Base-by-base conservation (phyloP, 2,329 filamentous ascomycete genomes). In the Fusarium nanum region DNA sequence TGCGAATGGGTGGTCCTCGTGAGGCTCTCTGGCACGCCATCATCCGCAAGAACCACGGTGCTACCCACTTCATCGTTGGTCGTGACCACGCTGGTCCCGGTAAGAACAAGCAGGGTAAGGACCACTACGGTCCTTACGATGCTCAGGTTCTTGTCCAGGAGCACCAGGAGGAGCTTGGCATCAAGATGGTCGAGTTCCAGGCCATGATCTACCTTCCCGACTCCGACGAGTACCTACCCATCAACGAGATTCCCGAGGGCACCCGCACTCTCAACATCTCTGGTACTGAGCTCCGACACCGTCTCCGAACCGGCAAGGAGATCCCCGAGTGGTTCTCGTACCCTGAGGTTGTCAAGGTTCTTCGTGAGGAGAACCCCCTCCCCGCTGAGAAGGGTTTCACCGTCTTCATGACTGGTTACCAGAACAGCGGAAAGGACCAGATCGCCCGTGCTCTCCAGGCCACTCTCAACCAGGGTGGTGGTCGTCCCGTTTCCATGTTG, bases 251-350 rank as follows among this genome's bases (percentile, higher is more conserved):
- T 68, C 85, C 91, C 76, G 85, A 90, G 78, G 94, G 93, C 72
- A 87, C 92, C 77, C 93, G 93, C 81, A 98, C 95, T 55, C 88
- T 93, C 73, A 93, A 95, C 85, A 95, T 95, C 81, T 94, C 91
- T 40, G 91, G 91, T 67, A 94, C 92, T 67, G 96, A 99, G 86
- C 93, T 99, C 77, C 94, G 96, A 78, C 89, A 92, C 78, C 93
- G 96, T 76, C 91, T 99, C 71, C 91, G 92, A 77, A 97, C 92
- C 66, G 96, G 96, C 75, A 93, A 93, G 76, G 93, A 97, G 75
- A 99, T 99, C 76, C 96, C 96, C 75, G 94, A 97, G 83, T 99
- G 96, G 96, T 99, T 99, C 88, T 98, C 96, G 32, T 99, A 99
- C 87, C 95, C 96, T 68, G 96, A 99, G 85, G 96, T 99, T 75